phyloP scores from a whole-genome alignment of 2,329 filamentous ascomycete genomes.

The Neonectria coccinea region DNA sequence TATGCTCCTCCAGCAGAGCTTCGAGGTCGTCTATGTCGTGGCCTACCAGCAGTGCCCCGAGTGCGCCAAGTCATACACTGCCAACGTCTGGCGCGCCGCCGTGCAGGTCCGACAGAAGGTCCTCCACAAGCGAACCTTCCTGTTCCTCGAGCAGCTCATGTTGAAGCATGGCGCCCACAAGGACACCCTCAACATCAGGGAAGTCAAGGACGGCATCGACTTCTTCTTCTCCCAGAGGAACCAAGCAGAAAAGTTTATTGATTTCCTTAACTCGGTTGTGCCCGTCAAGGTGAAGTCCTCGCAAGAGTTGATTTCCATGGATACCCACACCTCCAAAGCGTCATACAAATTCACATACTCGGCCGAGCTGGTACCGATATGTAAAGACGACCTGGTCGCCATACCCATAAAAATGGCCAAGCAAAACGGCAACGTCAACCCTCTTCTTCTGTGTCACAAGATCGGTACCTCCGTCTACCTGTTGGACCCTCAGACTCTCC shows the following conservation, averaged over 20 bases:
- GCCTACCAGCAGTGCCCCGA: conserved; percentile 95
- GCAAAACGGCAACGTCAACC: conserved; percentile 87
- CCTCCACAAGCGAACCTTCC: conserved; percentile 84
- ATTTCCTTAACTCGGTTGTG: conserved; percentile 86
- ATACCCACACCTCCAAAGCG: conserved; percentile 89
- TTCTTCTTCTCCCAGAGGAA: conserved; percentile 94
- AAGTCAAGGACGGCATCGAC: conserved; percentile 94
- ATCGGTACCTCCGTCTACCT: conserved; percentile 92
- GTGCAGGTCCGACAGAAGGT: conserved; percentile 98
- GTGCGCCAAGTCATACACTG: conserved; percentile 94
- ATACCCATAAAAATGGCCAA: conserved; percentile 91
- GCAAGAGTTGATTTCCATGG: conserved; percentile 90
- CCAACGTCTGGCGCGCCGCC: conserved; percentile 92
- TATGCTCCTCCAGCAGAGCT: conserved; percentile 85
- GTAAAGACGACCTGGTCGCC: conserved; percentile 97
- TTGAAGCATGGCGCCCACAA: conserved; percentile 92
- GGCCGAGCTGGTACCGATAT: conserved; percentile 90
- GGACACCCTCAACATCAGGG: conserved; percentile 98
- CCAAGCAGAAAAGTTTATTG: conserved; percentile 90
- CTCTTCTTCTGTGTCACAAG: conserved; percentile 85
- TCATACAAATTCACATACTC: conserved; percentile 97
- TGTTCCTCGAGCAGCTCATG: conserved; percentile 89
- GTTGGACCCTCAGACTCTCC: conserved; percentile 89
- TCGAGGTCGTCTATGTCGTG: conserved; percentile 93
- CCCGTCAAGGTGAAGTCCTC: conserved; percentile 82